Base-by-base conservation (phyloP, 2,329 filamentous ascomycete genomes). In the Trichoderma simmonsii region DNA sequence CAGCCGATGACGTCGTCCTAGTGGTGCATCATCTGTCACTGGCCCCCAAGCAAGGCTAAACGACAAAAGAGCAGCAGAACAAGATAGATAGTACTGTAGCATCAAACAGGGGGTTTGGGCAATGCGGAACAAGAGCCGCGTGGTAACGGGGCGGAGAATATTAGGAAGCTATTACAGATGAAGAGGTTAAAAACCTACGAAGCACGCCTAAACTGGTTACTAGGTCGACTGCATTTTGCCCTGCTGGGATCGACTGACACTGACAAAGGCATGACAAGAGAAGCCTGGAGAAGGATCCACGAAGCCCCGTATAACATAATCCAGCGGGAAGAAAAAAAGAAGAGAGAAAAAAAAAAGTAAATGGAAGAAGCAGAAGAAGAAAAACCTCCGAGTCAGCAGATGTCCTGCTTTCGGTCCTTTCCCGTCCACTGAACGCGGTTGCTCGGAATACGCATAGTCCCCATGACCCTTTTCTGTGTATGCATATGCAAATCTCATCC, bases 371-470 rank as follows among this genome's bases (percentile, higher is more conserved):
- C 26, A 65, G 24, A 56, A 69, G 28, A 43, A n/a, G 6, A 43
- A 64, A 64, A 64, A 43, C 32, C 24, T 34, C 60, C 68, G 68
- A 64, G 68, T 71, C 68, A 71, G 68, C 70, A 61, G 60, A 26
- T 63, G 51, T 71, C 60, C 32, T 71, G 34, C 60, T 61, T 71
- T 67, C 70, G 68, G 60, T 64, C 68, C 68, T 71, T 64, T 64
- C 43, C 68, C 18, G 34, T 64, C 60, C 48, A 71, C 28, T 39
- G 28, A 51, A 11, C 30, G 48, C 56, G 68, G 30, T 34, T 32
- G 15, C 24, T 39, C 60, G 60, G 48, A 28, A 56, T 30, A 18
- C 24, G 24, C 30, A 51, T 57, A 32, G 30, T 12, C 39, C 66
- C 28, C 66, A 70, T 70, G 66, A 61, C 57, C 59, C 68, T 43